Percentiles rank a stretch among this genome's conserved stretches.
phyloP scores from a whole-genome alignment of 1,139 yeast genomes.

The Yamadazyma buinensis region DNA sequence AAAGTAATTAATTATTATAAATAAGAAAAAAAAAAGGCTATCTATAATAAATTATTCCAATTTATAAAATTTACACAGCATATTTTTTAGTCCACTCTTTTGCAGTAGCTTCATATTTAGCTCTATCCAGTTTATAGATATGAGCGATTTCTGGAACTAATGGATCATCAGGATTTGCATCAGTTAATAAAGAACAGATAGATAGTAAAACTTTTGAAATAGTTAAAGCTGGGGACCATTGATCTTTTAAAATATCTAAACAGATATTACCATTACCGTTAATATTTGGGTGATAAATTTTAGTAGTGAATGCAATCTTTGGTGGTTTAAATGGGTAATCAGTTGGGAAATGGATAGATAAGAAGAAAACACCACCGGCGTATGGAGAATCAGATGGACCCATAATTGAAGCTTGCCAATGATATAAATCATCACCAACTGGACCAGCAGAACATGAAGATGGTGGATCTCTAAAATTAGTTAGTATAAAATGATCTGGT shows the following conservation, averaged over 20 bases:
- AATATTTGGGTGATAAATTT: constrained; percentile 88
- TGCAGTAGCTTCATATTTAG: constrained; percentile 95
- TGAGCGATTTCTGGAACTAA: constrained; percentile 98
- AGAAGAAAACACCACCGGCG: constrained; percentile 89
- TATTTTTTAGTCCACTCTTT: constrained; percentile 98
- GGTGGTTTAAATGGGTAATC: constrained; percentile 96
- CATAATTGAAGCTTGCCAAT: constrained; percentile 97
- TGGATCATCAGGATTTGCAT: constrained; percentile 99
- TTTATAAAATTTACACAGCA: constrained; percentile 69
- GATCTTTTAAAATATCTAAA: constrained; percentile 80
- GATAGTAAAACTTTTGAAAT: constrained; percentile 86
- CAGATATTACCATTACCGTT: constrained; percentile 86
- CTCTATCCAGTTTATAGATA: constrained; percentile 89
- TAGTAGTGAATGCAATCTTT: constrained; percentile 84
- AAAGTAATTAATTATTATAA: neutral
- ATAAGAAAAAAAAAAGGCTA: too few species aligned
- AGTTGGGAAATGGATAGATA: constrained; percentile 90
- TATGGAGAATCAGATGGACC: constrained; percentile 94
- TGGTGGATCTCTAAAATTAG: constrained; percentile 83
- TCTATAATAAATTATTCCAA: too few species aligned
- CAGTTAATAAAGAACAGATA: constrained; percentile 87
- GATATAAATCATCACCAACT: constrained; percentile 91
- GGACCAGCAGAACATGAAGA: constrained; percentile 99
- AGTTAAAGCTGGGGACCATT: constrained; percentile 90
- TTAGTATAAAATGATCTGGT: too few species aligned